Percentiles rank a stretch among this genome's conserved stretches.
phyloP scores from a whole-genome alignment of 2,329 filamentous ascomycete genomes.

The Grosmannia clavigera region DNA sequence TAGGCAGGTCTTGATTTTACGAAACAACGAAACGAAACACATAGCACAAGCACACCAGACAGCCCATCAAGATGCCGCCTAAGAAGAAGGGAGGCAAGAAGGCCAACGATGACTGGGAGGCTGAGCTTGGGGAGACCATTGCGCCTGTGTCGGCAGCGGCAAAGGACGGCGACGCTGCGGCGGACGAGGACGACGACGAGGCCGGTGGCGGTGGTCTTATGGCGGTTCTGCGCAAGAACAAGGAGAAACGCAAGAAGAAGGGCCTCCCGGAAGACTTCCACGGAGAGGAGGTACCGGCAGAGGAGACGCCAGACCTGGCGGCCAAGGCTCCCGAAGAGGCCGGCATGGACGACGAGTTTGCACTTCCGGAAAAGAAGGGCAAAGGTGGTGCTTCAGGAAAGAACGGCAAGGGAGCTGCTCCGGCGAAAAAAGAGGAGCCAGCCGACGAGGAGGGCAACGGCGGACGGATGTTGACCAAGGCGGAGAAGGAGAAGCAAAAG shows the following conservation, averaged over 20 bases:
- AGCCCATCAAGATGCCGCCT: slow-evolving; percentile 57
- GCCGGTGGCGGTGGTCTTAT: slow-evolving; percentile 56
- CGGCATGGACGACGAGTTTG: slow-evolving; percentile 75
- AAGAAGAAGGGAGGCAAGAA: slow-evolving; percentile 77
- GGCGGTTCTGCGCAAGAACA: slow-evolving; percentile 70
- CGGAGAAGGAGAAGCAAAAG: slow-evolving; percentile 95
- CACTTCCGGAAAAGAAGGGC: slow-evolving; percentile 55
- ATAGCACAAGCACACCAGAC: background rate
- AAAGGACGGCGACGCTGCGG: slow-evolving; percentile 30
- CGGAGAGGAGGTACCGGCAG: slow-evolving; percentile 15
- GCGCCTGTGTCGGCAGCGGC: slow-evolving; percentile 43
- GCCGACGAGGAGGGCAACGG: slow-evolving; percentile 41
- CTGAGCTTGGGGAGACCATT: slow-evolving; percentile 71
- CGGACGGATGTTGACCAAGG: slow-evolving; percentile 79
- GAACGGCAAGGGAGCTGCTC: slow-evolving; percentile 23
- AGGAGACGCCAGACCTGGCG: slow-evolving; percentile 34
- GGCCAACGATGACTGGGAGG: slow-evolving; percentile 93
- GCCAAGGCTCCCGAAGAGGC: slow-evolving; percentile 71
- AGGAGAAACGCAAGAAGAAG: slow-evolving; percentile 85
- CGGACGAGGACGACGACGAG: slow-evolving; percentile 37
- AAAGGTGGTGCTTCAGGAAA: slow-evolving; percentile 23
- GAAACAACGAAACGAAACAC: background rate
- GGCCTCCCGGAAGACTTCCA: slow-evolving; percentile 56
- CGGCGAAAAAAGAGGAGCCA: slow-evolving; percentile 26
- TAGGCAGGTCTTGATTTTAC: background rate